Percentiles rank a stretch among this genome's conserved stretches.
These are phyloP conservation scores for Pythium phragmiticola DNA, from an alignment of 352 stramenopile genomes.

Conservation along the genomic window DNA sequence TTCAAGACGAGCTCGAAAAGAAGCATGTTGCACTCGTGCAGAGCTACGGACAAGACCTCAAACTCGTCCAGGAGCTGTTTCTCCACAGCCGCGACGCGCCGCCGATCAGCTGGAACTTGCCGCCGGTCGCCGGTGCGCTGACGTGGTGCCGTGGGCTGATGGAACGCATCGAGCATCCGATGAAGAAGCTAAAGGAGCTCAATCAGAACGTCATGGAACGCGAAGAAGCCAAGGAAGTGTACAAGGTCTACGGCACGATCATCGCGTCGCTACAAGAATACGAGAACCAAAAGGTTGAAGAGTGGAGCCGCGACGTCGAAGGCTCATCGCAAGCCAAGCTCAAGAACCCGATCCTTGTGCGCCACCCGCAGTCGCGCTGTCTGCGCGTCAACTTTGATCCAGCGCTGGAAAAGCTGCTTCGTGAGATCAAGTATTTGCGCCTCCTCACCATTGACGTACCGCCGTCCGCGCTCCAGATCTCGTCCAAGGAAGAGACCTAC, in stretches of 20 bases:
- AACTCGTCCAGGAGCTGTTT: constrained; percentile 97
- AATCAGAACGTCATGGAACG: constrained; percentile 97
- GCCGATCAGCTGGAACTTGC: constrained; percentile 95
- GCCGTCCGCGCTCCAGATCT: constrained; percentile 94
- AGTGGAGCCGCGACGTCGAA: constrained; percentile 96
- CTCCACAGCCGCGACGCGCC: constrained; percentile 91
- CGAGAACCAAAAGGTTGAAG: constrained; percentile 95
- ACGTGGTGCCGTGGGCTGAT: constrained; percentile 96
- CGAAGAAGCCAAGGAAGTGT: constrained; percentile 98
- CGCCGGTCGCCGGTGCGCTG: constrained; percentile 93
- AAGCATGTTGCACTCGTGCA: constrained; percentile 97
- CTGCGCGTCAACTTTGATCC: constrained; percentile 98
- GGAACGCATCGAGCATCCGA: constrained; percentile 95
- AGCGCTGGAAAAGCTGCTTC: constrained; percentile 94
- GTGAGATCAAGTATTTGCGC: constrained; percentile 98
- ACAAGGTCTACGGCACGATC: constrained; percentile 96
- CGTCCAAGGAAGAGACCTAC: constrained; percentile 94
- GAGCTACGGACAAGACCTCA: constrained; percentile 95
- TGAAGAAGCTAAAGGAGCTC: constrained; percentile 96
- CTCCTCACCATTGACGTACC: constrained; percentile 95
- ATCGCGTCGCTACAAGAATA: constrained; percentile 96
- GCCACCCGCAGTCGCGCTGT: constrained; percentile 87
- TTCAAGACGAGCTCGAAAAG: constrained; percentile 96
- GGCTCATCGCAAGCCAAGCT: constrained; percentile 94
- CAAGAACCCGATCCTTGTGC: constrained; percentile 92